Evolutionary conservation across 768 basidiomycete genomes (phyloP).

Genomic region (Serendipita sp.): DNA sequence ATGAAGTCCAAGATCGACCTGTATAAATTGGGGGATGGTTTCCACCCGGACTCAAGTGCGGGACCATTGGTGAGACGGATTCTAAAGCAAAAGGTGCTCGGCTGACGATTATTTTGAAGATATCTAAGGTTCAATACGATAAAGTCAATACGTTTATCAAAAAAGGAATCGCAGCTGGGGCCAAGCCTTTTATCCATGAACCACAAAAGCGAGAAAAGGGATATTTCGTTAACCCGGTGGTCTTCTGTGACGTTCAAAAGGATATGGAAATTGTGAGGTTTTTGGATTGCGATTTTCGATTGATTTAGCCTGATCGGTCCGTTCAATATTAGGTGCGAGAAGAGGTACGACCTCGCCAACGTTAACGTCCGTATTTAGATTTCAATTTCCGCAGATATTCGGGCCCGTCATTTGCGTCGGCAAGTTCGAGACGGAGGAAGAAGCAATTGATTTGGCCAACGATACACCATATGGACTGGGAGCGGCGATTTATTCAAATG

Average conservation of each 20-base stretch:
- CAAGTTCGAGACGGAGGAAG: constrained; percentile 51
- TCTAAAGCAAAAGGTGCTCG: neutral
- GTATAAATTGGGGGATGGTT: constrained; percentile 59
- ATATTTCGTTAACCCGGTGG: constrained; percentile 39
- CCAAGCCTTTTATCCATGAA: constrained; percentile 49
- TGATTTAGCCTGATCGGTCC: neutral
- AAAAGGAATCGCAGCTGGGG: constrained; percentile 56
- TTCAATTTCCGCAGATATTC: neutral
- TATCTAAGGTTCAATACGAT: constrained; percentile 45
- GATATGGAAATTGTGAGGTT: constrained; percentile 54
- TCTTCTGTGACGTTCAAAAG: constrained; percentile 48
- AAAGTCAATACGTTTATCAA: constrained; percentile 39
- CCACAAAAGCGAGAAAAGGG: constrained; percentile 40
- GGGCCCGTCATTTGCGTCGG: constrained; percentile 24
- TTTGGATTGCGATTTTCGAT: constrained; percentile 20
- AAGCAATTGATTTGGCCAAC: constrained; percentile 39
- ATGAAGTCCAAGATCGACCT: constrained; percentile 39
- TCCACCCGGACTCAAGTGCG: constrained; percentile 40
- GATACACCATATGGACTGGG: constrained; percentile 79
- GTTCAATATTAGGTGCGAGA: neutral
- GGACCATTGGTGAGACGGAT: constrained; percentile 36
- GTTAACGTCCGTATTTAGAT: neutral
- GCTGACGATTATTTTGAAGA: constrained; percentile 4
- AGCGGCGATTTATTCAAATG: constrained; percentile 65
- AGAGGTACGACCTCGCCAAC: neutral